Evolutionary conservation across 108 stramenopile species (phyloP).

Genomic region (Asterionellopsis glacialis): DNA sequence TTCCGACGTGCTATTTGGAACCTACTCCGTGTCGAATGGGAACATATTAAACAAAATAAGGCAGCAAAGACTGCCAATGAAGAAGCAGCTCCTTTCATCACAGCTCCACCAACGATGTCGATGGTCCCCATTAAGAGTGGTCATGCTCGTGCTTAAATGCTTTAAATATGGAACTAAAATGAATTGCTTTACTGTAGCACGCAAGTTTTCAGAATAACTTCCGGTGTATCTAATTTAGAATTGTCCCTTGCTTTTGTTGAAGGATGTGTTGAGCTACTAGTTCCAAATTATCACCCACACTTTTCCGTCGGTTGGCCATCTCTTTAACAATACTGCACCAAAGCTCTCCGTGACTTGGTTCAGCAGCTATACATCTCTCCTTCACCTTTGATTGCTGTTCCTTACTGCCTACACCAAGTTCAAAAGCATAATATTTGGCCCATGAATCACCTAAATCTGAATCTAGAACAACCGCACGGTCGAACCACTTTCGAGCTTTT

Average conservation of each 20-base stretch:
- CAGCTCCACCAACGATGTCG: neutral
- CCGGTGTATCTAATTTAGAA: neutral
- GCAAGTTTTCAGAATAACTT: too few species aligned
- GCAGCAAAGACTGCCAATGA: constrained; percentile 15
- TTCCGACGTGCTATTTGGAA: constrained; percentile 78
- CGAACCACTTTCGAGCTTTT: constrained; percentile 97
- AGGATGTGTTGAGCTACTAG: constrained; percentile 38
- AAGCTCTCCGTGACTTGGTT: constrained; percentile 92
- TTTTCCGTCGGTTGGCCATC: constrained; percentile 60
- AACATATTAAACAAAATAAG: constrained; percentile 73
- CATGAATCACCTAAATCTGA: constrained; percentile 92
- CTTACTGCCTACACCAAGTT: constrained; percentile 61
- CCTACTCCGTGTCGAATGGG: constrained; percentile 87
- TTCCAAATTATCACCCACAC: constrained; percentile 51
- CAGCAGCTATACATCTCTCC: constrained; percentile 70
- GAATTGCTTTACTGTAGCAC: too few species aligned
- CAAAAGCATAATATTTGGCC: constrained; percentile 89
- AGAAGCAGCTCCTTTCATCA: neutral
- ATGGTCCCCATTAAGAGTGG: neutral
- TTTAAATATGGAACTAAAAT: too few species aligned
- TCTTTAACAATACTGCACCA: constrained; percentile 83
- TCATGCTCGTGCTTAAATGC: neutral
- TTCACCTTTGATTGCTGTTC: constrained; percentile 61
- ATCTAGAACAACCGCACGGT: constrained; percentile 85
- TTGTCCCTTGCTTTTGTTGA: constrained; percentile 4